Percentiles rank a stretch among this genome's conserved stretches.
Evolutionary conservation across 345 rosid species (phyloP).

Genomic region (Brassica incana): DNA sequence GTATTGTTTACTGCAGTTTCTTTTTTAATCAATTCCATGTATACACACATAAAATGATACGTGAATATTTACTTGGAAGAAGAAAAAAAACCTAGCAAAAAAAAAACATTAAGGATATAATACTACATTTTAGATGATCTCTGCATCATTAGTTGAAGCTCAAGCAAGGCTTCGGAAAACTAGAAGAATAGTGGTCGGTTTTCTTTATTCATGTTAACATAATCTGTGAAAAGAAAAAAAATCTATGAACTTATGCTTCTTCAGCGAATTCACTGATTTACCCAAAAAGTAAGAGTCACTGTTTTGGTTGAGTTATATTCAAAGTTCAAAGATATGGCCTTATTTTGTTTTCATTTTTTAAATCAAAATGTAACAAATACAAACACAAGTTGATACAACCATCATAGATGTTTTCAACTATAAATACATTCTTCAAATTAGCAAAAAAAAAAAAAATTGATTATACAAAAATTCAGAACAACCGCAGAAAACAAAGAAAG

Average conservation of each 20-base stretch:
- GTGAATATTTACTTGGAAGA: not conserved
- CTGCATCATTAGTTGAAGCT: not conserved
- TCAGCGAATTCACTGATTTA: not conserved
- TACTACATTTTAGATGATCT: not conserved
- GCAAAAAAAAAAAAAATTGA: not conserved
- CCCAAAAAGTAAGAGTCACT: not conserved
- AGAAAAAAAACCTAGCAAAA: not conserved
- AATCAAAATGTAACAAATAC: not conserved
- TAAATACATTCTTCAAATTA: slow-evolving; percentile 1
- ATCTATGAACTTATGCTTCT: not conserved
- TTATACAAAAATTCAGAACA: not conserved
- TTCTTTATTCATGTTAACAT: not conserved
- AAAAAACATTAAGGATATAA: not conserved
- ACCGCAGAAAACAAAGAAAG: not conserved
- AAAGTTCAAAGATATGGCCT: not conserved
- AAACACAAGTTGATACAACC: slow-evolving; percentile 1
- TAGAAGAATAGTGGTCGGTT: not conserved
- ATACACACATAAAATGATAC: not conserved
- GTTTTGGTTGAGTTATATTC: not conserved
- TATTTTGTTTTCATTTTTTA: not conserved
- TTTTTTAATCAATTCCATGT: not conserved
- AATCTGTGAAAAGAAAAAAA: not conserved
- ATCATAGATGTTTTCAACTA: not conserved
- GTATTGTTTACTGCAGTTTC: not conserved
- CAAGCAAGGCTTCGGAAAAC: not conserved